Percentiles rank a stretch among this genome's conserved stretches.
Conservation (phyloP, 208 protist species). For the Endotrypanum monterogeii region DNA sequence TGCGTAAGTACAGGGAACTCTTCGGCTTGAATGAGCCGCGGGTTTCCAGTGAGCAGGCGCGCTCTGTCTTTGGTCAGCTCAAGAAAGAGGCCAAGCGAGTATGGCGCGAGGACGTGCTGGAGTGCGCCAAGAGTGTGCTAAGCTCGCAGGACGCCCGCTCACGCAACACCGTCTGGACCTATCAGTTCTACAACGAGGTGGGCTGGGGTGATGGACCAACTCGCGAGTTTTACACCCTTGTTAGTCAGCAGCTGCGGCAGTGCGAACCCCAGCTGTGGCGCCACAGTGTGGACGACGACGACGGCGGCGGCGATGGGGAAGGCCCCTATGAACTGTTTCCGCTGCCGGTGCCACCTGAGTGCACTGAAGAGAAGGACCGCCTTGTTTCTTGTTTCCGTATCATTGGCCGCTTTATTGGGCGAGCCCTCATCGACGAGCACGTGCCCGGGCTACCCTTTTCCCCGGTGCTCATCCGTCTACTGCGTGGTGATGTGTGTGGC, state of each 20-base stretch:
- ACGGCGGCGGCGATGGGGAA: slow-evolving; percentile 45
- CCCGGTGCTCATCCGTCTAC: slow-evolving; percentile 61
- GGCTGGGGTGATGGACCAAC: slow-evolving; percentile 91
- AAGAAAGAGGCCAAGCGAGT: slow-evolving; percentile 47
- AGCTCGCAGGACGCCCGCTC: slow-evolving; percentile 34
- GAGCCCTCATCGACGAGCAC: slow-evolving; percentile 79
- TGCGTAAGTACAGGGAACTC: slow-evolving; percentile 33
- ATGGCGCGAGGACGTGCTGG: slow-evolving; percentile 58
- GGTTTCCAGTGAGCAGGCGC: slow-evolving; percentile 24
- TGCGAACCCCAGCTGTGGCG: slow-evolving; percentile 66
- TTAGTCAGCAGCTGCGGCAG: slow-evolving; percentile 67
- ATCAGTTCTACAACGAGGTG: slow-evolving; percentile 90
- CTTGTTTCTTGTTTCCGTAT: slow-evolving; percentile 40
- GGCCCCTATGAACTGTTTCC: slow-evolving; percentile 75
- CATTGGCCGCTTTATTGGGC: slow-evolving; percentile 78
- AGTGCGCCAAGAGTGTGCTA: slow-evolving; percentile 69
- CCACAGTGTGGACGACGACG: slow-evolving; percentile 34
- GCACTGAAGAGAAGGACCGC: slow-evolving; percentile 9
- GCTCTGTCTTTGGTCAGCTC: slow-evolving; percentile 24
- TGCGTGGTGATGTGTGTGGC: slow-evolving; percentile 71
- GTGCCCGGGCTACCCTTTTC: slow-evolving; percentile 78
- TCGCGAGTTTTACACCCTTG: slow-evolving; percentile 90
- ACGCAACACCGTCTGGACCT: slow-evolving; percentile 68
- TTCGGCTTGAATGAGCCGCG: slow-evolving; percentile 23
- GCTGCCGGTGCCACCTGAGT: slow-evolving; percentile 32